Evolutionary conservation across 2,329 filamentous ascomycete genomes (phyloP), one percentile per base, ranked within the genome.

Genomic region (Colletotrichum lupini): DNA sequence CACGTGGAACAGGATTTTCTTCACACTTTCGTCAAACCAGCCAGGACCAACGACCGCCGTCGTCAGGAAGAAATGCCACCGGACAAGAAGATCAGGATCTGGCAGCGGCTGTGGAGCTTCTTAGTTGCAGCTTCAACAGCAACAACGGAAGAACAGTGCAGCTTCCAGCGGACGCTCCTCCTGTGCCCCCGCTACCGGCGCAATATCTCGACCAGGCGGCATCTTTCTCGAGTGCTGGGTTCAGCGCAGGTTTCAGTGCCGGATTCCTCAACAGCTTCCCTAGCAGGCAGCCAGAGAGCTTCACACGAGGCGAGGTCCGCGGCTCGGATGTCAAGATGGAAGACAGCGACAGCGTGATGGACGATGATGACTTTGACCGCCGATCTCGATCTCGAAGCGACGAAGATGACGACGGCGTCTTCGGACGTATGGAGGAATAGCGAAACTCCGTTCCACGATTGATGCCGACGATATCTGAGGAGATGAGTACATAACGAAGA

Each of bases 361-460:
- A 91, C 76, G 92, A 94, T 67, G 91, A 92, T 77, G 91, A 93
- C 74, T 90, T 92, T 72, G 91, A 91, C 78, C 84, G 85, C 77
- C 87, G 85, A 68, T 89, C 87, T 62, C 88, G 90, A 68, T 89
- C 90, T 63, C 90, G 93, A 75, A 93, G 92, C 82, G 94, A 97
- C 78, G 95, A 98, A 78, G 95, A 97, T 75, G 96, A 98, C 77
- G 95, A 98, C 76, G 95, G 95, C 80, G 93, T 98, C 78, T 99
- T 99, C 86, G 95, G 95, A 70, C 91, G 91, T 77, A 98, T 98
- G 96, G 97, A 99, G 84, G 95, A 97, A 83, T 97, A 87, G 72
- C 53, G 59, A 32, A 16, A 19, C 42, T 57, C 53, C 67, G 9
- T 46, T 65, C 67, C 60, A 61, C 67, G 55, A 11, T 61, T 66